Evolutionary conservation across 345 rosid species (phyloP), one percentile per base, ranked within the genome.

Genomic region (Physaria fendleri): DNA sequence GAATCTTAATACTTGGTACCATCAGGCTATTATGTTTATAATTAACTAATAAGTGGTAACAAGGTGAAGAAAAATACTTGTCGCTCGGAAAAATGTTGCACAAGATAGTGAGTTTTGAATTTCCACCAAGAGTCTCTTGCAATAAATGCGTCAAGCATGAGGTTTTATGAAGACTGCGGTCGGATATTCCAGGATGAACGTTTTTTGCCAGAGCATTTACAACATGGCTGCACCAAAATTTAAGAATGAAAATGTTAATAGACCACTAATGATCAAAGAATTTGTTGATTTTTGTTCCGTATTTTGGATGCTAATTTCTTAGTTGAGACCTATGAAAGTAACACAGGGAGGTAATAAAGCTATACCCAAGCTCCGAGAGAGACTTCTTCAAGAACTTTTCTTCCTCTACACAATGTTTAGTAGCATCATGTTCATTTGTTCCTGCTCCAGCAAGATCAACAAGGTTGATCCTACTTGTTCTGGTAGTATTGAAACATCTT

Each of bases 361-460:
- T 74, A 47, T 83, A 90, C 99, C 99, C 97, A 28, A 89, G 97
- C 64, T 83, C 88, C 16, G 97, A 83, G 20, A 89, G 64, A 32
- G 99, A 85, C 79, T 85, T 90, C 81, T 85, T 87, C 30, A 93
- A 81, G 69, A 71, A 72, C 67, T 81, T 89, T 56, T 74, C 80
- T 84, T 90, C 99, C 78, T 66, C 84, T 16, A 71, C 74, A 47
- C 76, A 48, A 59, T 78, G 85, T 71, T 72, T 76, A 38, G 82
- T 81, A 16, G 68, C 84, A 71, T 90, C 92, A 65, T 57, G 66
- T 77, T 77, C 87, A 46, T 54, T 79, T 68, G 77, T 69, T 53
- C 91, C 97, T 14, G 71, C 73, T 65, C 99, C 99, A 62, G 97
- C 99, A 72, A 90, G 87, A 74, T 87, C 99, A 73, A 93, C 76